Base-by-base conservation (phyloP, 352 stramenopile species). In the Globisporangium barbulae region DNA sequence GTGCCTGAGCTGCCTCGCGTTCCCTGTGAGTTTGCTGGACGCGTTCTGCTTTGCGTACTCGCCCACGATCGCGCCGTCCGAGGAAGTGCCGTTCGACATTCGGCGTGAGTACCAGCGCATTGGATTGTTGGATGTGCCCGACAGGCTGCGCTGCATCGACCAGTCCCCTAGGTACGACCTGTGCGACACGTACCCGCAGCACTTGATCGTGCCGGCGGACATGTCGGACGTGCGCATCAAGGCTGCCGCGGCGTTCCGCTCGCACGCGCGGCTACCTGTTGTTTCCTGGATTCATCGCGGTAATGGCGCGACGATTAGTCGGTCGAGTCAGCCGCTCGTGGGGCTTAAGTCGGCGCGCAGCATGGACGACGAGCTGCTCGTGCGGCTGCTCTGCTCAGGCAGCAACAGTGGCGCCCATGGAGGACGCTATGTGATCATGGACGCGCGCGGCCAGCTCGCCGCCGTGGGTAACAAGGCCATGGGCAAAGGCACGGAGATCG, bases 401-500 rank as follows among this genome's bases (percentile, higher is more conserved):
- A 73, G 71, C 8, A 79, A 59, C n/a, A 89, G 75, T 53, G 69
- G 72, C 31, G 64, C 76, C 21, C 63, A 69, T 5, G 75, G 76
- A 50, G 79, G 82, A 30, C 78, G 79, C 1, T 91, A 92, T 65
- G 62, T 91, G 60, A 96, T 93, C 65, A 92, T 93, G 79, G 86
- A 96, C 64, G 85, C 87, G 17, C 81, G 87, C 0, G 79, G 83
- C 30, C 87, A 98, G 53, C 72, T 98, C 13, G 79, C 81, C 9
- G 81, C 83, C 0, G 88, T 97, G 10, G 87, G 86, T 7, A 91
- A 96, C 58, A 96, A 92, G 56, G 83, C 98, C 57, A 73, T 98
- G 78, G 90, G 97, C 63, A 98, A 97, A 78, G 96, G 96, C 41
- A 98, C 96, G 5, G 97, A 99, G 73, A 97, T 98, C 73, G 86